These are phyloP conservation scores for Quercus lobata DNA, from an alignment of 331 rosid genomes.

Conservation along the genomic window DNA sequence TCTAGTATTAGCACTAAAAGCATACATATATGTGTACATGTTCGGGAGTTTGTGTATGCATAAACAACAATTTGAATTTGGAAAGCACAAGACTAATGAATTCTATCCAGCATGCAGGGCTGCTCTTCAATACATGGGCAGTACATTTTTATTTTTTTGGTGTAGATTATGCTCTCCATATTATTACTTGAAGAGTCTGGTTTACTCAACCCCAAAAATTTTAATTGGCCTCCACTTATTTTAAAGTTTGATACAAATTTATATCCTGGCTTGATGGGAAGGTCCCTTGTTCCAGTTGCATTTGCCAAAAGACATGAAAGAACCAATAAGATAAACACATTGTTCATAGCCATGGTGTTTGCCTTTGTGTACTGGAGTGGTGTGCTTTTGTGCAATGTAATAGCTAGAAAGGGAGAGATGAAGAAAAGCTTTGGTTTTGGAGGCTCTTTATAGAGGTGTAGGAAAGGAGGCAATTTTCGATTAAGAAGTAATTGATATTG, in stretches of 20 bases:
- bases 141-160: background rate
- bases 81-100: no score
- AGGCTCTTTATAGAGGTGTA: background rate
- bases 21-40: background rate
- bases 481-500: background rate
- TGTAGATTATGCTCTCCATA: conserved; percentile 1
- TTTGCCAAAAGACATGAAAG: background rate
- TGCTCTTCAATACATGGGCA: background rate
- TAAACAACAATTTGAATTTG: no score
- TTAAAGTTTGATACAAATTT: background rate
- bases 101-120: background rate
- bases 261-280: background rate
- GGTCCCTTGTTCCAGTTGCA: conserved; percentile 11
- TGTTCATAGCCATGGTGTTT: conserved; percentile 6
- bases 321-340: background rate
- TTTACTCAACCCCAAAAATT: background rate
- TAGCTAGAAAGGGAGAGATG: background rate
- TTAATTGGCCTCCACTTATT: background rate
- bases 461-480: background rate
- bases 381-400: background rate
- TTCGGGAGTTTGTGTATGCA: no score
- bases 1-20: background rate
- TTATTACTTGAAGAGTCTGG: conserved; percentile 11
- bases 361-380: background rate
- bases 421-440: background rate